Percentiles rank a stretch among this genome's conserved stretches.
phyloP scores from a whole-genome alignment of 805 yeast species.

The Danielia reshetovae region DNA sequence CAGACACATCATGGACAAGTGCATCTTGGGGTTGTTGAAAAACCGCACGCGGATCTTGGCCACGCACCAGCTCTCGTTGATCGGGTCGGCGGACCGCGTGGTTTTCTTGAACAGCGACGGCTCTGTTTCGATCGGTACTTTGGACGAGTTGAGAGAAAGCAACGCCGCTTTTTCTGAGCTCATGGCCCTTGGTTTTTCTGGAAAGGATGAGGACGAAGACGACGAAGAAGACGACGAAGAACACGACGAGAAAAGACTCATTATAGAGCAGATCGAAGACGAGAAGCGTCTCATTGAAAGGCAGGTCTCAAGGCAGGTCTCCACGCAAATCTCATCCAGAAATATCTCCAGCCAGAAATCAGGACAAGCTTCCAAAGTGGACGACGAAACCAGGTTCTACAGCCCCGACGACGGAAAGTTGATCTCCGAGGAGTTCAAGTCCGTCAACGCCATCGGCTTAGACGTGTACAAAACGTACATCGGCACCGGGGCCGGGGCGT shows the following conservation, averaged over 20 bases:
- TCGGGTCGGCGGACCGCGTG: constrained; percentile 5
- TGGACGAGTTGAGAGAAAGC: not conserved
- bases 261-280: too few relatives aligned
- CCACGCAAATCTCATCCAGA: too few relatives aligned
- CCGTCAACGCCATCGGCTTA: constrained; percentile 5
- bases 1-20: constrained; percentile 6
- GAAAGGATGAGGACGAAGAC: not conserved
- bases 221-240: not conserved
- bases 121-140: not conserved
- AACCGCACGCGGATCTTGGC: constrained; percentile 7
- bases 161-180: constrained; percentile 2
- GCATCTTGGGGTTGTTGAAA: constrained; percentile 4
- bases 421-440: constrained; percentile 4
- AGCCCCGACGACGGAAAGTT: constrained; percentile 2
- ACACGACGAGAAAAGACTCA: not conserved
- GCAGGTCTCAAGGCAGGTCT: not conserved
- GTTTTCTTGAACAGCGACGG: constrained; percentile 4
- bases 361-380: too few relatives aligned
- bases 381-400: not conserved
- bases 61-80: constrained; percentile 7
- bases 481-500: constrained; percentile 3
- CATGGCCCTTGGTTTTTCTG: not conserved
- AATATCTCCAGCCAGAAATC: too few relatives aligned
- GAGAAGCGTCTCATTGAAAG: not conserved
- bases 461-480: constrained; percentile 4